phyloP scores from a whole-genome alignment of 108 stramenopile genomes.

The Tribonema minus region DNA sequence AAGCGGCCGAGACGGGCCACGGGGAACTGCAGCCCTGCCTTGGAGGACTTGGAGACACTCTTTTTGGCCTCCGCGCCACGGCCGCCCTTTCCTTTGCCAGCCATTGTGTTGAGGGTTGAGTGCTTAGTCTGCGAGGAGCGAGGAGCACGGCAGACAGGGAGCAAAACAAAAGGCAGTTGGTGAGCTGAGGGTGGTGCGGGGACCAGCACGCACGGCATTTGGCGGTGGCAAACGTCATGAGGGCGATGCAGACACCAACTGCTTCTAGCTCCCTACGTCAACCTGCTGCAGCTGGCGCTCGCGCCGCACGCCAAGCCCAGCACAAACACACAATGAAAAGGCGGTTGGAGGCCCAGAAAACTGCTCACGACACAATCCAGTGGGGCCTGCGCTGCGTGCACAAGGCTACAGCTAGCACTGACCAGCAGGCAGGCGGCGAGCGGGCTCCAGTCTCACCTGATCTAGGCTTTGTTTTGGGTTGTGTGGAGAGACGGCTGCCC shows the following conservation, averaged over 20 bases:
- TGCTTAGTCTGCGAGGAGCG: neutral
- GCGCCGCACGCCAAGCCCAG: no score
- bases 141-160: neutral
- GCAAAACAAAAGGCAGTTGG: neutral
- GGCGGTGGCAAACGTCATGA: neutral
- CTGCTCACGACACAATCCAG: no score
- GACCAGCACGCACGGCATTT: neutral
- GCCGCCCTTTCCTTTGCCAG: constrained; percentile 68
- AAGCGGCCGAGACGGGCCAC: constrained; percentile 91
- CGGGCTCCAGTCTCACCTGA: no score
- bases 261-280: constrained; percentile 67
- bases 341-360: no score
- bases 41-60: constrained; percentile 73
- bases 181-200: neutral
- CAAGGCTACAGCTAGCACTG: no score
- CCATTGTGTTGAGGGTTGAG: neutral
- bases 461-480: no score
- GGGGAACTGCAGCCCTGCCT: constrained; percentile 95
- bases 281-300: constrained; percentile 73
- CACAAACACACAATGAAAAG: no score
- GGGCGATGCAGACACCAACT: constrained; percentile 64
- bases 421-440: no score
- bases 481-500: no score
- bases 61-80: constrained; percentile 62
- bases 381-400: no score